Conservation (phyloP, 2,329 filamentous ascomycete genomes). For the Acrocalymma vagum region DNA sequence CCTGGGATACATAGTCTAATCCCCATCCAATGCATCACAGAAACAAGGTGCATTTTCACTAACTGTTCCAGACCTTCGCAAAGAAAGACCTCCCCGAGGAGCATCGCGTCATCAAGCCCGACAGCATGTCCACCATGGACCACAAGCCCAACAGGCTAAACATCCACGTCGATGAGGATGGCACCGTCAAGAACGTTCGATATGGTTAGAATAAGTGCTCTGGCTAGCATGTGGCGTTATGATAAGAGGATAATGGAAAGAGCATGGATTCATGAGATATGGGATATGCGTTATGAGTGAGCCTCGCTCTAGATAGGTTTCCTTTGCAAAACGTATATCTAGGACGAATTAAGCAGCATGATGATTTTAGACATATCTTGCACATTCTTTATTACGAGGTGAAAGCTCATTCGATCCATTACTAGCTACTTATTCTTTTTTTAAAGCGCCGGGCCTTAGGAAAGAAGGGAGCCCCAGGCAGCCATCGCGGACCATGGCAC, state of each 20-base stretch:
- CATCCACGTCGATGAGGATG: conserved; percentile 58
- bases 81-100: conserved; percentile 58
- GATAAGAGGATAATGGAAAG: not conserved
- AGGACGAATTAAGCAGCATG: no score
- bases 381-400: no score
- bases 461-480: no score
- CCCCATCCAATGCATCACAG: conserved; percentile 6
- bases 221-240: not conserved
- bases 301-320: conserved; percentile 9
- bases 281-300: not conserved
- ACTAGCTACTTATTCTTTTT: no score
- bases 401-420: no score
- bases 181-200: conserved; percentile 58
- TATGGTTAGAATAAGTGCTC: conserved; percentile 47
- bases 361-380: no score
- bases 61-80: conserved; percentile 57
- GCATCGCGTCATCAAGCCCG: conserved; percentile 57
- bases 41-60: not conserved
- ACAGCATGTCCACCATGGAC: conserved; percentile 57
- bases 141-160: conserved; percentile 58
- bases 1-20: no score
- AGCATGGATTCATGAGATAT: not conserved
- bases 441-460: no score
- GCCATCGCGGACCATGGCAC: no score
- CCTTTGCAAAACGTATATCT: no score